Evolutionary conservation across 2,329 filamentous ascomycete genomes (phyloP), one percentile per base, ranked within the genome.

Genomic region (Podosphaera aphanis): DNA sequence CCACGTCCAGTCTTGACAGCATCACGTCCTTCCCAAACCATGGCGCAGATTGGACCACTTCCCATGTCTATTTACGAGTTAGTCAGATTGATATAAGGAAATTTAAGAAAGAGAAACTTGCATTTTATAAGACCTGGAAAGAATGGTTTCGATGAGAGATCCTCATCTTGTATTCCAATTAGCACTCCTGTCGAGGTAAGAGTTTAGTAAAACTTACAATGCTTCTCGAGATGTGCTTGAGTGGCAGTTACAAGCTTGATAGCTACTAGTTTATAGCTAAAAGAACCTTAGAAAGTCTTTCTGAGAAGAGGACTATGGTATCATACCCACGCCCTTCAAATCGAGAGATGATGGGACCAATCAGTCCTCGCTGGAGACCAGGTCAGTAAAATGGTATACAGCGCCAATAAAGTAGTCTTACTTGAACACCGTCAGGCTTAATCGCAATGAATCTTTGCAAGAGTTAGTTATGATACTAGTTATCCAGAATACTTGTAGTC

Each of bases 381-480:
- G 39, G 19, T 46, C 16, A 42, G 18, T 33, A 35, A 10, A 8
- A 20, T n/a, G 25, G 19, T 13, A 5, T 21, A 2, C 33, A 11
- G 20, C 15, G n/a, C 11, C 31, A 16, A 8, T n/a, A 21, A n/a
- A 36, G 19, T 39, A 47, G 46, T 49, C 69, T 57, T 79, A 93
- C 85, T 79, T 94, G 90, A 70, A 95, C 90, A 67, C 90, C 90
- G 71, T 95, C 90, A 60, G 88, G 90, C 85, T 98, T 98, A 77
- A 98, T 84, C 65, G 90, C 90, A 76, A 95, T 95, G 83, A 95
- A 95, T 73, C 88, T 95, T 61, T 57, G 41, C 48, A 18, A 19
- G 11, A 16, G 16, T 38, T 8, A 38, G 40, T 57, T 47, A 44
- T 49, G 2, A 11, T 7, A 52, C 59, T 50, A 60, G 54, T 50